phyloP scores from a whole-genome alignment of 2,329 filamentous ascomycete species.

The Calonectria pteridis region DNA sequence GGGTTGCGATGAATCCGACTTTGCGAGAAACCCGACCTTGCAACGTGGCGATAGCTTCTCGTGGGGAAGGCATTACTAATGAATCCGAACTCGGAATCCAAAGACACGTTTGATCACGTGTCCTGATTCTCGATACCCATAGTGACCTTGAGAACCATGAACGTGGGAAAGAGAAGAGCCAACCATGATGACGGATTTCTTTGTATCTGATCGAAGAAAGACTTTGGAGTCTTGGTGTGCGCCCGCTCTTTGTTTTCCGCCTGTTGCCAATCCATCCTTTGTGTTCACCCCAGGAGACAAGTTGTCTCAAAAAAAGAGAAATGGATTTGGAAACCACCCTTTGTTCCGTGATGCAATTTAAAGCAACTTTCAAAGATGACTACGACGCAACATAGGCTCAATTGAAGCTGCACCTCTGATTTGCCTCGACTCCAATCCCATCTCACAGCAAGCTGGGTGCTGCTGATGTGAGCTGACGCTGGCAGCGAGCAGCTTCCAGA shows the following conservation, averaged over 20 bases:
- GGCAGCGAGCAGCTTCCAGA: neutral
- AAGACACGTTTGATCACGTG: too few species aligned
- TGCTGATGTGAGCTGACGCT: neutral
- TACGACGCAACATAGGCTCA: neutral
- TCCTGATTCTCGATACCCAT: neutral
- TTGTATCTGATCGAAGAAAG: neutral
- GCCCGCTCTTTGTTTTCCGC: neutral
- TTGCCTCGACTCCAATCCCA: neutral
- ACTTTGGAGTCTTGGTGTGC: neutral
- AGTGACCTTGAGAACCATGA: neutral
- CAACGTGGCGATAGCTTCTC: too few species aligned
- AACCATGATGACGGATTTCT: neutral
- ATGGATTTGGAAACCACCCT: neutral
- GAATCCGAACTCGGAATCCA: too few species aligned
- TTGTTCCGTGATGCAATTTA: neutral
- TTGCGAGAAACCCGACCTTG: too few species aligned
- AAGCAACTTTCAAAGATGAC: too few species aligned
- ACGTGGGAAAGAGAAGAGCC: neutral
- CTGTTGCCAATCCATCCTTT: neutral
- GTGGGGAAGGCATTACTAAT: too few species aligned
- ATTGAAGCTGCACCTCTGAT: neutral
- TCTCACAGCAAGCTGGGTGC: neutral
- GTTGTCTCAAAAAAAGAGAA: neutral
- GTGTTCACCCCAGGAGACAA: neutral
- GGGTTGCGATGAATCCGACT: too few species aligned